Conservation (phyloP, 2,329 filamentous ascomycete species). For the Calonectria pauciramosa region DNA sequence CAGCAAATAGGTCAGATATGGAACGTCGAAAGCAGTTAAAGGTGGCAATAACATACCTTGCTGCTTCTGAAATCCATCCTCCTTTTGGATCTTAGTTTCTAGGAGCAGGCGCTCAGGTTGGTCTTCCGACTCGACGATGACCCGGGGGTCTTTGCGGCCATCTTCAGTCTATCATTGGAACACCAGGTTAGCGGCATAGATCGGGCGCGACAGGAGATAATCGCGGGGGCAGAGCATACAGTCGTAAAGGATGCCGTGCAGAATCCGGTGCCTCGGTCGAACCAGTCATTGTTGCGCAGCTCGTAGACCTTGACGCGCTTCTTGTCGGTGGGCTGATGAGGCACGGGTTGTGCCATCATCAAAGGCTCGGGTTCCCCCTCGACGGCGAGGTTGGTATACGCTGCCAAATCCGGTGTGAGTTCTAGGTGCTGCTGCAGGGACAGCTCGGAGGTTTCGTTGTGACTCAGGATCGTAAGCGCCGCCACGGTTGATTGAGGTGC, state of each 20-base stretch:
- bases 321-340: slow-evolving; percentile 76
- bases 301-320: slow-evolving; percentile 98
- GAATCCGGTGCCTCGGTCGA: slow-evolving; percentile 96
- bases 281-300: slow-evolving; percentile 99
- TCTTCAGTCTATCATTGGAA: slow-evolving; percentile 62
- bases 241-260: slow-evolving; percentile 83
- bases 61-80: slow-evolving; percentile 98
- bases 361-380: slow-evolving; percentile 71
- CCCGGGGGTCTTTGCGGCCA: slow-evolving; percentile 84
- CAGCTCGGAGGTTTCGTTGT: slow-evolving; percentile 66
- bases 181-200: slow-evolving; percentile 44
- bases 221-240: slow-evolving; percentile 65
- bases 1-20: slow-evolving; percentile 45
- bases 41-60: slow-evolving; percentile 74
- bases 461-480: slow-evolving; percentile 69
- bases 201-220: slow-evolving; percentile 27
- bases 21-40: slow-evolving; percentile 23
- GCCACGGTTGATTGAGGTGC: slow-evolving; percentile 62
- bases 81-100: slow-evolving; percentile 90
- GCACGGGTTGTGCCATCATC: slow-evolving; percentile 81
- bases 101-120: slow-evolving; percentile 86
- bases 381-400: slow-evolving; percentile 61
- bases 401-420: slow-evolving; percentile 66
- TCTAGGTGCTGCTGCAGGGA: slow-evolving; percentile 73
- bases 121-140: slow-evolving; percentile 94